Evolutionary conservation across 805 yeast species (phyloP), one percentile per base, ranked within the genome.

Genomic region (Spathaspora arborariae): DNA sequence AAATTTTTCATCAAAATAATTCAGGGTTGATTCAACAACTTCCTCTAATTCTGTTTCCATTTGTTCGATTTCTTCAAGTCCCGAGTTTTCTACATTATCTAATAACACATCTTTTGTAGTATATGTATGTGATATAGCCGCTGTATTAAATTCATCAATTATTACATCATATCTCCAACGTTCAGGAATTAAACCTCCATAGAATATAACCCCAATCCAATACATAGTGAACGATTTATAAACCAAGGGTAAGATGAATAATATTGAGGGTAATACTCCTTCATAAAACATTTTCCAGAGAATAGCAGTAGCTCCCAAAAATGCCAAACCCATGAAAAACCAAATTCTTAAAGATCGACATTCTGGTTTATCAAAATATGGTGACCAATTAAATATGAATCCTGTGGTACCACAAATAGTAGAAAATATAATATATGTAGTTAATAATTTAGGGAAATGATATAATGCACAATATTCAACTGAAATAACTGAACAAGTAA

Each of bases 131-230:
- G 48, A 51, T 44, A 65, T 54, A 19, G 51, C 45, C 9, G 56
- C 63, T 35, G 73, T 74, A 51, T 79, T 81, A 33, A 35, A 43
- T 34, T 51, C 50, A 26, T 51, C 51, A 34, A 84, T 69, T 4
- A 76, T 62, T 7, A 82, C 82, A 64, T 87, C 95, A 27, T 80
- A 70, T 69, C 95, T 76, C 76, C 88, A 88, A 54, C 94, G 78
- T 67, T 92, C 99, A 1, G 98, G 98, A 35, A 91, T 80, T 44
- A 91, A 75, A 8, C 87, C 79, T 5, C 95, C 96, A 64, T 92
- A 92, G 59, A 91, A 87, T 5, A 84, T 78, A 15, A 91, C 96
- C 13, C 99, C 99, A 0, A 78, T 58, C 51, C 82, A 66, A 60
- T 92, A 92, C 81, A 91, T 85, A 5, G 75, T 70, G 46, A 89